Conservation (phyloP, 83 land plant species). For the Isoetes engelmannii region DNA sequence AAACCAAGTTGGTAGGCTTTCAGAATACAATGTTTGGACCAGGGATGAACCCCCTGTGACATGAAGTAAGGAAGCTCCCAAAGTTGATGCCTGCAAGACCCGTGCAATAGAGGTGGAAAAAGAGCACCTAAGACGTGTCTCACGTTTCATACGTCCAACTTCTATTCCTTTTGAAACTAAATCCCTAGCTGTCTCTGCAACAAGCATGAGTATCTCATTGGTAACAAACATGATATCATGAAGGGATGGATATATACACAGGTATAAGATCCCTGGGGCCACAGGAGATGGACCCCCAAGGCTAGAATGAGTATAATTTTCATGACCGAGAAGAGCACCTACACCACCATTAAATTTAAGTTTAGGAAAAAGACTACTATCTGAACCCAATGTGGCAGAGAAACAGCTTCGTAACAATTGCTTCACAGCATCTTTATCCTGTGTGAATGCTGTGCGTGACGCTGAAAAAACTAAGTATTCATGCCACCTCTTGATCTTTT, state of each 20-base stretch:
- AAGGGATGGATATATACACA: conserved; percentile 44
- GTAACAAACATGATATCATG: conserved; percentile 53
- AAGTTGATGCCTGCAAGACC: conserved; percentile 46
- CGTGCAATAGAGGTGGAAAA: conserved; percentile 39
- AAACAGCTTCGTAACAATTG: conserved; percentile 69
- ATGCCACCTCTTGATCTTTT: conserved; percentile 72
- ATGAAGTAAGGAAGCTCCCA: conserved; percentile 56
- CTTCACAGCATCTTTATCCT: conserved; percentile 45
- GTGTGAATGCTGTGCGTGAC: conserved; percentile 41
- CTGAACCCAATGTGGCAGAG: conserved; percentile 43
- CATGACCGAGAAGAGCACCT: conserved; percentile 49
- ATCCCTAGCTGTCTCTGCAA: conserved; percentile 43
- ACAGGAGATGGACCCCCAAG: conserved; percentile 20
- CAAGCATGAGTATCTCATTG: conserved; percentile 45
- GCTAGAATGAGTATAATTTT: conserved; percentile 11
- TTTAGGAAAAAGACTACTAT: conserved; percentile 20
- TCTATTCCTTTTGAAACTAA: conserved; percentile 12
- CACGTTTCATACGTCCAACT: conserved; percentile 10
- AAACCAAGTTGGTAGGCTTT: conserved; percentile 61
- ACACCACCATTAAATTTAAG: conserved; percentile 44
- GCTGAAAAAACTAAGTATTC: conserved; percentile 55
- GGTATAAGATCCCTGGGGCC: conserved; percentile 68
- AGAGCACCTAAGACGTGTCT: conserved; percentile 38
- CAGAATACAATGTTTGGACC: conserved; percentile 52
- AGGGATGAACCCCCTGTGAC: conserved; percentile 51